phyloP scores from a whole-genome alignment of 106 monocot species.

The Phalaenopsis equestris region DNA sequence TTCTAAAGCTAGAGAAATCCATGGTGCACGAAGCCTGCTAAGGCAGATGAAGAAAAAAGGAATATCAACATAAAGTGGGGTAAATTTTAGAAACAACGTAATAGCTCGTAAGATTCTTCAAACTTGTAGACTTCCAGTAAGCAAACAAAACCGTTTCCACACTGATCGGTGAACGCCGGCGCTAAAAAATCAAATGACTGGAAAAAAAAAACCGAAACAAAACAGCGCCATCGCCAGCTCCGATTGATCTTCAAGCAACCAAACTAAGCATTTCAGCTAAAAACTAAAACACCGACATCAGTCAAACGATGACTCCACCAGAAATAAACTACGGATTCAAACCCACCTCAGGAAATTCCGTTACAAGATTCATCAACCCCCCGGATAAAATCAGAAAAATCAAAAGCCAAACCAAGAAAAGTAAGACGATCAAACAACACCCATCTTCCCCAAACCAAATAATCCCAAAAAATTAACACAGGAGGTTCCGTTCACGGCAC shows the following conservation, averaged over 20 bases:
- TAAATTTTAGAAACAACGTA: neutral
- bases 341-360: neutral
- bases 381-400: conserved; percentile 3
- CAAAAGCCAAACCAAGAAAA: neutral
- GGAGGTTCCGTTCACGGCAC: conserved; percentile 19
- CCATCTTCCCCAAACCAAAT: conserved; percentile 8
- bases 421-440: neutral
- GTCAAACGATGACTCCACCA: conserved; percentile 1
- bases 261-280: conserved; percentile 7
- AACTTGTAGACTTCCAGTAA: neutral
- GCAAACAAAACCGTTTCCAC: neutral
- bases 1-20: neutral
- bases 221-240: neutral
- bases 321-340: neutral
- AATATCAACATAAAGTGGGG: neutral
- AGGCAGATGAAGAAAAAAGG: neutral
- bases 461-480: neutral
- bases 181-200: neutral
- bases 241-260: neutral
- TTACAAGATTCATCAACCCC: neutral
- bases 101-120: neutral
- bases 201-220: neutral
- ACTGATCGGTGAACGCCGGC: neutral
- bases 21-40: neutral
- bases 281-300: conserved; percentile 4